Evolutionary conservation across 2,329 filamentous ascomycete genomes (phyloP), one percentile per base, ranked within the genome.

Genomic region (Trichoderma pleuroti): DNA sequence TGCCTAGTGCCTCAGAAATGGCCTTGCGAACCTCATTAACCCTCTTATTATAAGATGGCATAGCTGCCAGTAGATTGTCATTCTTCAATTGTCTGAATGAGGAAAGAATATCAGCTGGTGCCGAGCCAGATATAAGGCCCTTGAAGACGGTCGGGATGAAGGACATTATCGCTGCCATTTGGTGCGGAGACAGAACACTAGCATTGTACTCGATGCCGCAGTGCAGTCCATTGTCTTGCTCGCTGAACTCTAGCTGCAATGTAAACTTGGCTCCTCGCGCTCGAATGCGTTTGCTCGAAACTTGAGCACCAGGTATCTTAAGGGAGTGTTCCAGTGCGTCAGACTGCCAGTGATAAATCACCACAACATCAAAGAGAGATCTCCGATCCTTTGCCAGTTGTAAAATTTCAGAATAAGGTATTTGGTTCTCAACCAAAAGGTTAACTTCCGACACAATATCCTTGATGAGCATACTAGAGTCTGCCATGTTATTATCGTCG

Each of bases 191-290:
- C 28, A 64, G 30, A 36, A 21, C 30, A 6, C 4, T 8, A 14
- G 62, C 62, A 36, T 64, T 34, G n/a, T 54, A 64, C 42, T 54
- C 62, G n/a, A 64, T 36, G 14, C 62, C 62, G 14, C 62, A 64
- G 28, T 64, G 62, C 2, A 64, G 16, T 36, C 42, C 42, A 7
- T 52, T 11, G 2, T 36, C 42, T 10, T 64, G 62, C 30, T 64
- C 62, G 21, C 42, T 64, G n/a, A 64, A 64, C 14, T 64, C 42
- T 3, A 64, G 28, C 62, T 64, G 62, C 62, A 64, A 49, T 24
- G 62, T 49, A 16, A 64, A 52, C 3, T 64, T 64, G 12, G 42
- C 42, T 26, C 62, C 62, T 24, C 62, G 28, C 18, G 62, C 42
- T 34, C 62, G 62, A 34, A 64, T 64, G 5, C 28, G 62, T 24